Percentiles rank a stretch among this genome's conserved stretches.
These are phyloP conservation scores for Ampelomyces quisqualis DNA, from an alignment of 2,329 filamentous ascomycete species.

Conservation along the genomic window DNA sequence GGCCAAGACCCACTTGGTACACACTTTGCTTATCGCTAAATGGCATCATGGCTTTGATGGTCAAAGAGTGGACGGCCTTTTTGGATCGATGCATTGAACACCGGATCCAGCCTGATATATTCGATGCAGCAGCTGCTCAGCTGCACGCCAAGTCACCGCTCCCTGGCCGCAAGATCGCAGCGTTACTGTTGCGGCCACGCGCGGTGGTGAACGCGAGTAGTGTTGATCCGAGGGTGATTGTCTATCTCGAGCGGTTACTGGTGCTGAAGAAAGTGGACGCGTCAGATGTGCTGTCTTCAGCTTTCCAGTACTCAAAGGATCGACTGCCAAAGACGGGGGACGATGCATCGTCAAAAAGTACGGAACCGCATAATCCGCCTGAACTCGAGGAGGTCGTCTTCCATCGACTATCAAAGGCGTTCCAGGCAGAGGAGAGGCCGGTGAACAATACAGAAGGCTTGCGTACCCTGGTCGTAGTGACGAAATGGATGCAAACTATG, in stretches of 20 bases:
- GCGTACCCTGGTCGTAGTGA: conserved; percentile 32
- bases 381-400: conserved; percentile 44
- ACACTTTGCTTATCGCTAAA: conserved; percentile 15
- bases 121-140: conserved; percentile 36
- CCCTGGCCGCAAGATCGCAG: conserved; percentile 39
- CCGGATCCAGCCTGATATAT: conserved; percentile 35
- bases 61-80: conserved; percentile 39
- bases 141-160: conserved; percentile 39
- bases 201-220: conserved; percentile 23
- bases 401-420: conserved; percentile 40
- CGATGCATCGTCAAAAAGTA: conserved; percentile 20
- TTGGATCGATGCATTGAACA: conserved; percentile 39
- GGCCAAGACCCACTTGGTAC: conserved; percentile 16
- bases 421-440: conserved; percentile 38
- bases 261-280: conserved; percentile 37
- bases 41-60: conserved; percentile 38
- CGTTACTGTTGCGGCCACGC: conserved; percentile 38
- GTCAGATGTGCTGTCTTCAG: conserved; percentile 36
- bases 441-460: conserved; percentile 33
- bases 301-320: conserved; percentile 41
- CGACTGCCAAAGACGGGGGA: conserved; percentile 27
- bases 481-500: conserved; percentile 45
- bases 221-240: conserved; percentile 39
- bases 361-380: conserved; percentile 36
- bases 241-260: conserved; percentile 40